These are phyloP conservation scores for Aspergillus versicolor DNA, from an alignment of 2,329 filamentous ascomycete genomes.

Conservation along the genomic window DNA sequence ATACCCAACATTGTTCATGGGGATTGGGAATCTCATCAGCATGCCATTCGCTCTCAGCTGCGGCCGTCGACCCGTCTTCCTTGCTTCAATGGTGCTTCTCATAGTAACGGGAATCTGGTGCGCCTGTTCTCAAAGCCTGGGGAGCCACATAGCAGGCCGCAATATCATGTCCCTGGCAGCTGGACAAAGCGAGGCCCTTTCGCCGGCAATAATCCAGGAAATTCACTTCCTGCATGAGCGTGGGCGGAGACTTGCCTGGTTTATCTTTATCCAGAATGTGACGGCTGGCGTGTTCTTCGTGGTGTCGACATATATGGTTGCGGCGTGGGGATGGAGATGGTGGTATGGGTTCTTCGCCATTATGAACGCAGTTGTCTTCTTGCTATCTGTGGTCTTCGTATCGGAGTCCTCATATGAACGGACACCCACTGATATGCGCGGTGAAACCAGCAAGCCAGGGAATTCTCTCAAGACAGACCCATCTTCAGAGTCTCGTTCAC, in stretches of 20 bases:
- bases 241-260: conserved; percentile 11
- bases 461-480: too few relatives aligned
- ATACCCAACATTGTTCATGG: conserved; percentile 16
- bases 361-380: conserved; percentile 3
- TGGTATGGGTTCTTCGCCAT: conserved; percentile 17
- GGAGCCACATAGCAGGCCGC: conserved; percentile 10
- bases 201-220: conserved; percentile 13
- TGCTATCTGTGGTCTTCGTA: neutral
- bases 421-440: neutral
- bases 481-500: too few relatives aligned
- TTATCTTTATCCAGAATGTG: conserved; percentile 14
- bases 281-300: conserved; percentile 8
- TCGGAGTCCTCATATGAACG: conserved; percentile 9
- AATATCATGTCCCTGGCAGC: conserved; percentile 12
- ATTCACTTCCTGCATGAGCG: conserved; percentile 16
- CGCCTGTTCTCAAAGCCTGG: conserved; percentile 4
- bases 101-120: conserved; percentile 9
- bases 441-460: neutral
- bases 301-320: conserved; percentile 11
- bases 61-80: conserved; percentile 8
- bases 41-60: conserved; percentile 11
- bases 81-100: conserved; percentile 11
- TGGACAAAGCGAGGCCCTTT: conserved; percentile 10
- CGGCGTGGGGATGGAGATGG: conserved; percentile 13
- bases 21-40: conserved; percentile 10